These are phyloP conservation scores for Actinomortierella wolfii DNA, from an alignment of 371 early-diverging fungal genomes.

Conservation along the genomic window DNA sequence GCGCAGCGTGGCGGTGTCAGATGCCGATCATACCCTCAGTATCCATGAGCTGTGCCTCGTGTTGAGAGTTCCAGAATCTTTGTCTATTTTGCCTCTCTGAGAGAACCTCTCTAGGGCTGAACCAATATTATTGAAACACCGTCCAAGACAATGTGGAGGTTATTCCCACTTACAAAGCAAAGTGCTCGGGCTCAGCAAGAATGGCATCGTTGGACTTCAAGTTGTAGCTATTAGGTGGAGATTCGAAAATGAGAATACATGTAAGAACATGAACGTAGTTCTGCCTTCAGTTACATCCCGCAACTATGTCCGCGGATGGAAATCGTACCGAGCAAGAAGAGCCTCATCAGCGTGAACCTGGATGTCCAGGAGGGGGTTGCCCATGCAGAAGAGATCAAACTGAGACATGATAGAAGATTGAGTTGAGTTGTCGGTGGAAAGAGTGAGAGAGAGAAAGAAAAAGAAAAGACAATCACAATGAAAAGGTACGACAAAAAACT, in stretches of 20 bases:
- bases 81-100: neutral
- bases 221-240: constrained; percentile 51
- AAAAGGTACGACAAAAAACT: neutral
- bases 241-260: neutral
- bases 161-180: constrained; percentile 69
- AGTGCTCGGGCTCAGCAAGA: constrained; percentile 88
- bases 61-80: no score
- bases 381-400: constrained; percentile 65
- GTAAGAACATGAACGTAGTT: neutral
- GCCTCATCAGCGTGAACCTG: constrained; percentile 76
- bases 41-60: no score
- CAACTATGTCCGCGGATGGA: neutral
- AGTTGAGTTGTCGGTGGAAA: neutral
- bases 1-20: no score
- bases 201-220: constrained; percentile 95
- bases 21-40: no score
- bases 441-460: constrained; percentile 1
- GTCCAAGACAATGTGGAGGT: no score
- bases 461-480: constrained; percentile 1
- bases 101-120: neutral
- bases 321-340: constrained; percentile 76
- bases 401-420: constrained; percentile 14
- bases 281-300: neutral
- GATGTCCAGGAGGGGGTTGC: constrained; percentile 97
- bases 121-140: no score